Evolutionary conservation across 1,284 basidiomycete genomes (phyloP).

Genomic region (Cryptococcus sp.): DNA sequence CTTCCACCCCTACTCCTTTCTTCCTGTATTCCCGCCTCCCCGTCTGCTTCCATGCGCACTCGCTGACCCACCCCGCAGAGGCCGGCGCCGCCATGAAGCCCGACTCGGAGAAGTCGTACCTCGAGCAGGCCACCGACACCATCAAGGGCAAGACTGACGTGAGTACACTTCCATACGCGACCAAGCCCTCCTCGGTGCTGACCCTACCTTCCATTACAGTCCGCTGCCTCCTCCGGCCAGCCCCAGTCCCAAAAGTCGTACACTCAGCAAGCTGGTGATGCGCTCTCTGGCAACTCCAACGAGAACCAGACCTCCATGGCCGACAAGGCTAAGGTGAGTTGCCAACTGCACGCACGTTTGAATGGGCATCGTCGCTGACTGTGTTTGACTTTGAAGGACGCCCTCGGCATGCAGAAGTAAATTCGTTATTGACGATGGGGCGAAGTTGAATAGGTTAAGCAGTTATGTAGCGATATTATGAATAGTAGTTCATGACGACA

Average conservation of each 20-base stretch:
- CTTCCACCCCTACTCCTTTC: conserved; percentile 1
- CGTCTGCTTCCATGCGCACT: background rate
- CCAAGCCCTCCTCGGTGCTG: too few species aligned
- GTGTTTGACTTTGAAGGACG: conserved; percentile 7
- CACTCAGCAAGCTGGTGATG: conserved; percentile 33
- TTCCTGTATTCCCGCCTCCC: background rate
- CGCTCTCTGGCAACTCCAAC: conserved; percentile 38
- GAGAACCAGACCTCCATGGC: conserved; percentile 32
- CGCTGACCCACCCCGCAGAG: conserved; percentile 19
- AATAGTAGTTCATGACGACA: too few species aligned
- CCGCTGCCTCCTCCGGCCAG: conserved; percentile 40
- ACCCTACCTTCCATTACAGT: conserved; percentile 10
- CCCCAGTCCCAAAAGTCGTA: conserved; percentile 40
- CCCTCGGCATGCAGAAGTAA: conserved; percentile 26
- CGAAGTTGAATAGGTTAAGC: conserved; percentile 1
- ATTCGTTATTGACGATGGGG: background rate
- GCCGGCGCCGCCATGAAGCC: conserved; percentile 45
- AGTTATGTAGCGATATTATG: conserved; percentile 9
- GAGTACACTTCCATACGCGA: conserved; percentile 9
- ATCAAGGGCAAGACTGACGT: conserved; percentile 40
- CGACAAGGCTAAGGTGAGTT: conserved; percentile 31
- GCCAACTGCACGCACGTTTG: background rate
- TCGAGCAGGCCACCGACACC: conserved; percentile 38
- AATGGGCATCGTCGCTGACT: background rate
- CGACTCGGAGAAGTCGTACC: conserved; percentile 43